Evolutionary conservation across 331 rosid species (phyloP), one percentile per base, ranked within the genome.

Genomic region (Malus hybrid): DNA sequence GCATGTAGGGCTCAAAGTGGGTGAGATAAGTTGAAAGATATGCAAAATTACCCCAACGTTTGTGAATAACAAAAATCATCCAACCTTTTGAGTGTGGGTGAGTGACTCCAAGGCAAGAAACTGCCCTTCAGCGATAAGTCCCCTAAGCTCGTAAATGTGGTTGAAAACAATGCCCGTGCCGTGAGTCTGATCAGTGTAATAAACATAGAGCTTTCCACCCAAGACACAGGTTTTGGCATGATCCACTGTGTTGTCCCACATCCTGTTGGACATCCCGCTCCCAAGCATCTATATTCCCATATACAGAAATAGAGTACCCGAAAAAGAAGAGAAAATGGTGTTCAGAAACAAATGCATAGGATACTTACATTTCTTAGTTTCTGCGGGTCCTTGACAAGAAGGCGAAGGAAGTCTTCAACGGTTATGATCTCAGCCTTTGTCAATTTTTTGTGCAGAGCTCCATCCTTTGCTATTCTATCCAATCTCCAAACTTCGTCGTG

Each of bases 161-260:
- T 90, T 85, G 85, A 93, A 93, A 67, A 93, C 92, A 82, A 86
- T 78, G 27, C 98, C 96, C 18, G 86, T 72, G 74, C 74, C 69
- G 10, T 74, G 80, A 72, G 80, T 70, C 67, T 80, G 87, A 78
- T 86, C 89, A 16, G 89, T 86, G 76, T 88, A 93, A 79, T 87
- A 93, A 66, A 93, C 89, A 73, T 88, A 90, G 34, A 93, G 89
- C 88, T 86, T 90, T 32, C 90, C 88, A 50, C 91, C 91, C 83
- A 90, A 83, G 70, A 89, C 91, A 83, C 94, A 93, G 6, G 96
- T 93, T 86, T 90, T 93, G 73, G 98, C 98, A 82, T 93, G 98
- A 79, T 93, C 96, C 81, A 90, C 86, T 7, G 98, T 93, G 32
- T 83, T 93, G 80, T 93, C 98, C 98, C 98, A 93, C 96, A 90